Conservation (phyloP, 2,329 filamentous ascomycete species). For the Dactylellina cionopaga region DNA sequence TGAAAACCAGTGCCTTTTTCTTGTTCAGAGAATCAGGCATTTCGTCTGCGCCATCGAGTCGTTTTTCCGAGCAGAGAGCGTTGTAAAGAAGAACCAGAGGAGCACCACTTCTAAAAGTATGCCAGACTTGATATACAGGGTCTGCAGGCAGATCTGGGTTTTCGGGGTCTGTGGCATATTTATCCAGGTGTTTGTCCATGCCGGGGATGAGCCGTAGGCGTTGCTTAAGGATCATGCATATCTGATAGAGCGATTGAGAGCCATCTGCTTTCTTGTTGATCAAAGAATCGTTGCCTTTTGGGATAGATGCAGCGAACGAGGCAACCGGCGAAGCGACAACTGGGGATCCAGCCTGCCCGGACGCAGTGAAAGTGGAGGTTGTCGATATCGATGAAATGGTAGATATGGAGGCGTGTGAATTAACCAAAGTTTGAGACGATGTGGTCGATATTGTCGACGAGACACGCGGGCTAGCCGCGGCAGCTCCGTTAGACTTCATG, state of each 20-base stretch:
- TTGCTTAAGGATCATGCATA: conserved; percentile 85
- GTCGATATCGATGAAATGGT: conserved; percentile 54
- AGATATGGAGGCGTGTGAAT: conserved; percentile 43
- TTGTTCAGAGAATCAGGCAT: conserved; percentile 70
- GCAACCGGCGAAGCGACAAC: conserved; percentile 54
- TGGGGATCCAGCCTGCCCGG: conserved; percentile 22
- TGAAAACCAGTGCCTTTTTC: conserved; percentile 86
- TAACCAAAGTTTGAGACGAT: conserved; percentile 52
- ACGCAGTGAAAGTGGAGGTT: conserved; percentile 36
- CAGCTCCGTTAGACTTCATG: conserved; percentile 55
- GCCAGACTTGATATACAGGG: conserved; percentile 91
- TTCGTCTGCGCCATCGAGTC: conserved; percentile 73
- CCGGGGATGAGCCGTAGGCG: conserved; percentile 83
- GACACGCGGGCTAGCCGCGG: conserved; percentile 53
- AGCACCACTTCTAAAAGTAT: conserved; percentile 81
- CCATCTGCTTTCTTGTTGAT: conserved; percentile 97
- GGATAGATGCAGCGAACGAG: conserved; percentile 54
- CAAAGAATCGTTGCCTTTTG: conserved; percentile 65
- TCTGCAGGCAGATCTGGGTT: conserved; percentile 78
- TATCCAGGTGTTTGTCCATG: conserved; percentile 70
- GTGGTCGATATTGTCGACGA: too few relatives aligned
- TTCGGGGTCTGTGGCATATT: conserved; percentile 66
- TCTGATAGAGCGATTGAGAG: conserved; percentile 90
- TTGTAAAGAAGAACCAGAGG: conserved; percentile 92
- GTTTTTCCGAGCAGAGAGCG: conserved; percentile 75